These are phyloP conservation scores for Arthrobotrys entomopaga DNA, from an alignment of 2,329 filamentous ascomycete species.

Conservation along the genomic window DNA sequence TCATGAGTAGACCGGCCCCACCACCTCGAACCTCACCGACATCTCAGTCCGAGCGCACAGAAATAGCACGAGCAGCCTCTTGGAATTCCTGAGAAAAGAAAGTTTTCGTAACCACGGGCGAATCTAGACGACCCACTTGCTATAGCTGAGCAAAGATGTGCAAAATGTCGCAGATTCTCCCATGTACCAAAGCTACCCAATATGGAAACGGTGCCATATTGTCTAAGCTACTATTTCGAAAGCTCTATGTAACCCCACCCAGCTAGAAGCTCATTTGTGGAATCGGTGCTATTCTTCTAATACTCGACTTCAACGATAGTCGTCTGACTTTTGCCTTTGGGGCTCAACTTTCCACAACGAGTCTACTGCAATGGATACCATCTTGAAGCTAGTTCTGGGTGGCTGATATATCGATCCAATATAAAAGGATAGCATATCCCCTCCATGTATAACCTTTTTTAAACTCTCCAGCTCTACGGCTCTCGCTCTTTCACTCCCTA, in stretches of 20 bases:
- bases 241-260: conserved; percentile 6
- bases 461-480: conserved; percentile 30
- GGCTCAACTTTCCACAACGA: conserved; percentile 45
- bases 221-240: no score
- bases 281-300: neutral
- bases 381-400: neutral
- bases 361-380: conserved; percentile 3
- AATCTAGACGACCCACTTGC: conserved; percentile 23
- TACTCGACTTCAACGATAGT: conserved; percentile 12
- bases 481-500: conserved; percentile 28
- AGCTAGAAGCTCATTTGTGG: conserved; percentile 3
- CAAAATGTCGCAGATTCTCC: conserved; percentile 24
- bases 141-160: conserved; percentile 30
- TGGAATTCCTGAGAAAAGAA: conserved; percentile 6
- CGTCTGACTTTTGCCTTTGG: conserved; percentile 25
- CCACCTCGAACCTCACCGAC: conserved; percentile 13
- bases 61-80: conserved; percentile 39
- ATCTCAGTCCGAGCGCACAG: conserved; percentile 26
- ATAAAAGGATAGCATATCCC: conserved; percentile 42
- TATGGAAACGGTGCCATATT: no score
- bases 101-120: conserved; percentile 17
- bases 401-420: conserved; percentile 7
- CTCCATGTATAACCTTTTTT: conserved; percentile 14
- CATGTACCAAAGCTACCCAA: neutral
- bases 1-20: conserved; percentile 3